phyloP scores from a whole-genome alignment of 345 rosid genomes.

The Nephelium lappaceum region DNA sequence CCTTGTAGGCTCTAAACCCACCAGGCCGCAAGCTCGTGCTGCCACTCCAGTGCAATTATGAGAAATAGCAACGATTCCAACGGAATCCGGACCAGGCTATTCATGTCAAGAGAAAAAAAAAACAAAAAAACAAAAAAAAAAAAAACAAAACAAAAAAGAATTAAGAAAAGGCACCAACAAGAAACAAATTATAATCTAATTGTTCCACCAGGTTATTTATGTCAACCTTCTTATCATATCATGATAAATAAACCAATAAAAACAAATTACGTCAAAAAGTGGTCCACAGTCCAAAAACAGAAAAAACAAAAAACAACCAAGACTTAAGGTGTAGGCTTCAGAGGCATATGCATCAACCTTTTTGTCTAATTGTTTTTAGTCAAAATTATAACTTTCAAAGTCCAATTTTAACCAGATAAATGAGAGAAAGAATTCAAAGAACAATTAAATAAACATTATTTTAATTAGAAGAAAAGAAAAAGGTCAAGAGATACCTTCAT shows the following conservation, averaged over 20 bases:
- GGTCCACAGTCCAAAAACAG: not conserved
- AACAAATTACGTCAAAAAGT: not conserved
- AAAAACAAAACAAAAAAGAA: not conserved
- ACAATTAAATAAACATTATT: not conserved
- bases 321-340: not conserved
- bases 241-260: not conserved
- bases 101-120: constrained; percentile 17
- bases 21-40: constrained; percentile 99
- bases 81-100: constrained; percentile 99
- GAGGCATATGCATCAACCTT: not conserved
- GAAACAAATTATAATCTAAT: constrained; percentile 4
- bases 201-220: constrained; percentile 1
- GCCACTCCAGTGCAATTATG: constrained; percentile 99
- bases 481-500: constrained; percentile 73
- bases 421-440: not conserved
- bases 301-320: not conserved
- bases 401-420: not conserved
- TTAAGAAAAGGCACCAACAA: not conserved
- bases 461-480: constrained; percentile 3
- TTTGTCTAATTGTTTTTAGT: not conserved
- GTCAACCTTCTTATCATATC: not conserved
- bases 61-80: constrained; percentile 99
- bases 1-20: constrained; percentile 99
- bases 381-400: not conserved
- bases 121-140: too few relatives aligned